Percentiles rank a stretch among this genome's conserved stretches.
Conservation (phyloP, 2,329 filamentous ascomycete species). For the Westerdykella ornata region DNA sequence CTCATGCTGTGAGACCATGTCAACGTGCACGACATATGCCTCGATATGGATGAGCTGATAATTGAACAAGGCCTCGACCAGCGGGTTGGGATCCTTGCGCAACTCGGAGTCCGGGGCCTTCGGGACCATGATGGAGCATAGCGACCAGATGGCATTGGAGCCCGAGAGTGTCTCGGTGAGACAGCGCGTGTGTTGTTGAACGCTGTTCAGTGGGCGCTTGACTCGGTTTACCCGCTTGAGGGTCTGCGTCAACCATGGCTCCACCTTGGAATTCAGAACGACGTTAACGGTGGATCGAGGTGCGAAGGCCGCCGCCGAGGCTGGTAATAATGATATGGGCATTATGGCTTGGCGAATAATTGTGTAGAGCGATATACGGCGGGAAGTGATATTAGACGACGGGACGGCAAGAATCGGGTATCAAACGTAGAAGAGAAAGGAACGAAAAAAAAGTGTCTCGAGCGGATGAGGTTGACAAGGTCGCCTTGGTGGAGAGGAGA, state of each 20-base stretch:
- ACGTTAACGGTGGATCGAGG: slow-evolving; percentile 91
- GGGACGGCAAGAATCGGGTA: slow-evolving; percentile 8
- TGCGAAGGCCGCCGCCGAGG: slow-evolving; percentile 92
- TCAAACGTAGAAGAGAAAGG: slow-evolving; percentile 26
- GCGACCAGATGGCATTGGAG: slow-evolving; percentile 84
- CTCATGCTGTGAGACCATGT: slow-evolving; percentile 97
- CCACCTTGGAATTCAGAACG: slow-evolving; percentile 83
- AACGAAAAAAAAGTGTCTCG: slow-evolving; percentile 34
- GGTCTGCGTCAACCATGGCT: slow-evolving; percentile 94
- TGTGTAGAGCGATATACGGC: slow-evolving; percentile 21
- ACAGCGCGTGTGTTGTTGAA: slow-evolving; percentile 90
- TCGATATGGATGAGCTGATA: slow-evolving; percentile 90
- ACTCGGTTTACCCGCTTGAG: slow-evolving; percentile 94
- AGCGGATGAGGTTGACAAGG: slow-evolving; percentile 31
- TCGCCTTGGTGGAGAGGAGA: slow-evolving; percentile 34
- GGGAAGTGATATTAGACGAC: slow-evolving; percentile 32
- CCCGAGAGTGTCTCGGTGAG: slow-evolving; percentile 91
- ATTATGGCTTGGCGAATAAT: slow-evolving; percentile 46
- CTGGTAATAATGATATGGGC: slow-evolving; percentile 88
- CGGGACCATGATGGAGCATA: slow-evolving; percentile 86
- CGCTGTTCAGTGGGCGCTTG: slow-evolving; percentile 95
- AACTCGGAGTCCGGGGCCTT: slow-evolving; percentile 83
- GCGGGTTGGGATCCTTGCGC: slow-evolving; percentile 70
- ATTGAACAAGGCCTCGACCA: slow-evolving; percentile 84
- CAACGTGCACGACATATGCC: slow-evolving; percentile 97